phyloP scores from a whole-genome alignment of 2,329 filamentous ascomycete genomes.

The Ambrosiella beaveri region DNA sequence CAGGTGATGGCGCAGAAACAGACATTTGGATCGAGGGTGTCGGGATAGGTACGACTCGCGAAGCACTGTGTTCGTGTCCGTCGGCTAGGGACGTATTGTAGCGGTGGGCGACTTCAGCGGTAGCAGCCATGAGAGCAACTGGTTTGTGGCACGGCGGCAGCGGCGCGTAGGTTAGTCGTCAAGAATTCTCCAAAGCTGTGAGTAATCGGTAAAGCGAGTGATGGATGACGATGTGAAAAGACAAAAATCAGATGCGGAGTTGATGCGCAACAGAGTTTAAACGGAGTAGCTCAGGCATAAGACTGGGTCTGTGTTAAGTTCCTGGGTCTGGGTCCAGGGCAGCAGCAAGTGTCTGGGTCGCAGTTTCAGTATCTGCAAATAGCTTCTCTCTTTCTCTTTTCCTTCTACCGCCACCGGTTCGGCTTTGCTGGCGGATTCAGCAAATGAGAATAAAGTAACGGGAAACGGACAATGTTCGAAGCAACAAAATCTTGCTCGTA shows the following conservation, averaged over 20 bases:
- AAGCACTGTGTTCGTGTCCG: slow-evolving; percentile 7
- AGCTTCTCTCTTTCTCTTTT: too few relatives aligned
- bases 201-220: background rate
- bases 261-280: background rate
- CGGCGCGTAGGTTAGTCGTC: background rate
- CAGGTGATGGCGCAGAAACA: slow-evolving; percentile 30
- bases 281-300: background rate
- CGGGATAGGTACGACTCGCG: slow-evolving; percentile 34
- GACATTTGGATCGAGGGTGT: slow-evolving; percentile 42
- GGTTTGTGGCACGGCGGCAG: background rate
- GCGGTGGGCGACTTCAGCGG: slow-evolving; percentile 13
- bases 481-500: too few relatives aligned
- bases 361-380: too few relatives aligned
- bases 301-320: background rate
- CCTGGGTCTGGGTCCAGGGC: background rate
- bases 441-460: too few relatives aligned
- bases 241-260: background rate
- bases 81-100: slow-evolving; percentile 9
- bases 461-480: too few relatives aligned
- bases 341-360: too few relatives aligned
- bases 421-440: too few relatives aligned
- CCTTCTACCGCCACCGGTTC: too few relatives aligned
- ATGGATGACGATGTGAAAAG: background rate
- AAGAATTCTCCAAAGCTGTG: background rate
- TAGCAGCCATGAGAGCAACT: slow-evolving; percentile 13